A percentile compares a stretch with the other conserved stretches of the same genome.
Evolutionary conservation across 1,284 basidiomycete species (phyloP).

Genomic region (Leccinum pachyderme): DNA sequence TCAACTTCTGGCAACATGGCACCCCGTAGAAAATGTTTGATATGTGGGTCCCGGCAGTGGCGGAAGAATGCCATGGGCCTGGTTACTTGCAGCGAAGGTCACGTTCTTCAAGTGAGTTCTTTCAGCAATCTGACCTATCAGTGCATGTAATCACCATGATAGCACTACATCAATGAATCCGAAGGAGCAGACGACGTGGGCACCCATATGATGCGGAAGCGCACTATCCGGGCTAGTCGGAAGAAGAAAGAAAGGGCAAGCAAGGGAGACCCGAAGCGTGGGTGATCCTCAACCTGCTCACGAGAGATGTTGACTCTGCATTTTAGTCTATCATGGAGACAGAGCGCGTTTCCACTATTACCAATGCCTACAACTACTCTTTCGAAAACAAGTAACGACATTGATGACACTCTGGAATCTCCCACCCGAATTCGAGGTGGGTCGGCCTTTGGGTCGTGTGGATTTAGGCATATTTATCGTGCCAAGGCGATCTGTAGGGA

Average conservation of each 20-base stretch:
- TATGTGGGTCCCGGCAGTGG: constrained; percentile 78
- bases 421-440: constrained; percentile 78
- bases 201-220: constrained; percentile 58
- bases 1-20: constrained; percentile 42
- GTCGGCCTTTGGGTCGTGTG: constrained; percentile 15
- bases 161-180: constrained; percentile 77
- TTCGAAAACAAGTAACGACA: constrained; percentile 72
- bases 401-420: constrained; percentile 66
- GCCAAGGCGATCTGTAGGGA: constrained; percentile 73
- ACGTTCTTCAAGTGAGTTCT: constrained; percentile 65
- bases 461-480: constrained; percentile 5
- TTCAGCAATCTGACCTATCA: neutral
- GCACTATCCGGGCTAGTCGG: constrained; percentile 53
- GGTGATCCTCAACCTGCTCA: constrained; percentile 17
- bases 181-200: constrained; percentile 58
- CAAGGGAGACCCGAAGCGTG: constrained; percentile 58
- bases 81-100: constrained; percentile 75
- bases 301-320: constrained; percentile 2
- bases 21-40: constrained; percentile 55
- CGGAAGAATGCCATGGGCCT: constrained; percentile 72
- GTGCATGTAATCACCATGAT: neutral
- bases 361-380: constrained; percentile 76
- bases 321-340: constrained; percentile 75
- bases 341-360: constrained; percentile 76
- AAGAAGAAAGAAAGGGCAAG: constrained; percentile 49